Percentiles rank a stretch among this genome's conserved stretches.
phyloP scores from a whole-genome alignment of 805 yeast species.

The Cyberlindnera xishuangbannaensis region DNA sequence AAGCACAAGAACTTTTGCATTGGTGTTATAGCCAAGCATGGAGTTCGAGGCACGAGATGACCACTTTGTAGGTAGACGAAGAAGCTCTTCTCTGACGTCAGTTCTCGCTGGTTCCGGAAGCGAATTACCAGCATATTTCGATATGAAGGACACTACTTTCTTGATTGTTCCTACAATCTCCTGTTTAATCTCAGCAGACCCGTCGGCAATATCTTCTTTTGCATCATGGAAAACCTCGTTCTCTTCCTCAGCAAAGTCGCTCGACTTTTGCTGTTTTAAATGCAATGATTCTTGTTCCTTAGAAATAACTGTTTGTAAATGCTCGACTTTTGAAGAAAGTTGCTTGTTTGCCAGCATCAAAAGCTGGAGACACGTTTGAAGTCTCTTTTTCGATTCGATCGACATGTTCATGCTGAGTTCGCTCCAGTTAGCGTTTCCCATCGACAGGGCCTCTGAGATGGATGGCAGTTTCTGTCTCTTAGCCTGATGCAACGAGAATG shows the following conservation, averaged over 20 bases:
- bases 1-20: slow-evolving; percentile 69
- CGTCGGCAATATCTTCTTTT: slow-evolving; percentile 24
- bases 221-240: slow-evolving; percentile 31
- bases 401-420: slow-evolving; percentile 37
- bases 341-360: slow-evolving; percentile 77
- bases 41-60: slow-evolving; percentile 32
- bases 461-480: slow-evolving; percentile 30
- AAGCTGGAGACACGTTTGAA: slow-evolving; percentile 75
- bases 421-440: slow-evolving; percentile 31
- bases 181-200: slow-evolving; percentile 45
- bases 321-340: slow-evolving; percentile 58
- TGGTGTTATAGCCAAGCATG: slow-evolving; percentile 31
- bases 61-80: slow-evolving; percentile 74
- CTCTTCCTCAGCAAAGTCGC: slow-evolving; percentile 13
- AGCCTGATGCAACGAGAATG: slow-evolving; percentile 10
- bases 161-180: slow-evolving; percentile 88
- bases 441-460: slow-evolving; percentile 30
- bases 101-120: slow-evolving; percentile 74
- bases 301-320: slow-evolving; percentile 51
- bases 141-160: slow-evolving; percentile 78
- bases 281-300: slow-evolving; percentile 33
- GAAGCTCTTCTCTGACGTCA: slow-evolving; percentile 71
- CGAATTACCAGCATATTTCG: slow-evolving; percentile 75
- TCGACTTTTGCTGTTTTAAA: slow-evolving; percentile 2
- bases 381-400: slow-evolving; percentile 66